Evolutionary conservation across 257 asterid genomes (phyloP).

Genomic region (Catharanthus roseus): DNA sequence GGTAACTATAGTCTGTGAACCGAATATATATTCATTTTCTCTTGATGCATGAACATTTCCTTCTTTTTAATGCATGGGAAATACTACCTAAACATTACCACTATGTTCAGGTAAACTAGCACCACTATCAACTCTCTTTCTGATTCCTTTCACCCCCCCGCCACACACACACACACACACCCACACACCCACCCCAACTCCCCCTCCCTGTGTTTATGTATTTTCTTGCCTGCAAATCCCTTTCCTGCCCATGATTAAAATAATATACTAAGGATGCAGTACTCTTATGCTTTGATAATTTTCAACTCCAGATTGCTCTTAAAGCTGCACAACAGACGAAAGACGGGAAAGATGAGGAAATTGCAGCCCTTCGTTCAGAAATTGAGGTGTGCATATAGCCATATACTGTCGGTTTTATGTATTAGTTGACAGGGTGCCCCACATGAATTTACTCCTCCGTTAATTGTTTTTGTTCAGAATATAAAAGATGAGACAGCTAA

Average conservation of each 20-base stretch:
- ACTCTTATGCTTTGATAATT: constrained; percentile 8
- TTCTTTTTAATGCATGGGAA: not conserved
- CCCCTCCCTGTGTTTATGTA: too few species aligned
- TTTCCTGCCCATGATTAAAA: not conserved
- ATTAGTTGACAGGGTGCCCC: constrained; percentile 11
- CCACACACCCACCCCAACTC: too few species aligned
- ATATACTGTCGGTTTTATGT: constrained; percentile 10
- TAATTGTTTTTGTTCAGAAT: constrained; percentile 47
- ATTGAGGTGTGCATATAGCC: constrained; percentile 58
- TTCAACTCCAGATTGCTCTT: constrained; percentile 71
- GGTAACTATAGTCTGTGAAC: constrained; percentile 32
- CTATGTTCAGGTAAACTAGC: not conserved
- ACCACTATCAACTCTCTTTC: not conserved
- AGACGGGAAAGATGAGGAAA: constrained; percentile 79
- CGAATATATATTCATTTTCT: not conserved
- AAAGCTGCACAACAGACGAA: constrained; percentile 76
- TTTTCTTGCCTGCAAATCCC: not conserved
- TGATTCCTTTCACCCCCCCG: too few species aligned
- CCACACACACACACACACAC: too few species aligned
- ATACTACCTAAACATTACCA: not conserved
- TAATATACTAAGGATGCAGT: not conserved
- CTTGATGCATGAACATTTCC: constrained; percentile 10
- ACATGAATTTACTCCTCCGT: constrained; percentile 19
- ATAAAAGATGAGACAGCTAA: constrained; percentile 57
- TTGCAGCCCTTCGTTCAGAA: constrained; percentile 65